Base-by-base conservation (phyloP, 805 yeast species). In the Sungouiozyma intestinalis region DNA sequence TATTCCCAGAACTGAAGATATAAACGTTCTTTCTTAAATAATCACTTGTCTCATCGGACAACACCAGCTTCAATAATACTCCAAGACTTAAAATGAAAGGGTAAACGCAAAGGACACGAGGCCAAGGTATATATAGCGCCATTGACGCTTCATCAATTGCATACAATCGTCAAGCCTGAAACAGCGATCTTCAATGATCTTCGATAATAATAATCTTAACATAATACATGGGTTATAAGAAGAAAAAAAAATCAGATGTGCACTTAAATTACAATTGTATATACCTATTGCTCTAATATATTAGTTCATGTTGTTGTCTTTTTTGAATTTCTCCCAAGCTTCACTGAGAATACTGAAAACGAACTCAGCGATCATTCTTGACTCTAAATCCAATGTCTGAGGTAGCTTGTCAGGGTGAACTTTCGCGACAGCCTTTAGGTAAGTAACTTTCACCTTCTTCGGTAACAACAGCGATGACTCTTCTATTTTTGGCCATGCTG, bases 321-420 rank as follows among this genome's bases (percentile, higher is more conserved):
- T 64, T 53, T 81, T 83, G 60, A 86, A 87, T 16, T 60, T 64
- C 50, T 85, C 97, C 97, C 99, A 92, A 2, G 97, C 87, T 50
- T 77, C 74, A 60, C 87, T 90, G 47, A 92, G 66, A 0, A 79
- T 71, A 33, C 87, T 82, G 57, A 92, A 92, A 0, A 90, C 90
- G 18, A 77, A 78, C 52, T 88, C 90, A 14, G 97, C 92, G 37
- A 90, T 70, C 80, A 90, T 74, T 57, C 81, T 80, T 43, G 76
- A 75, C 53, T 86, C 94, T 4, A 78, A 66, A 6, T 79, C 66
- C 21, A 55, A 40, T 2, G 81, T 75, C 17, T 63, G 61, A n/a
- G 63, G 56, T 18, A 88, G 66, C 60, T 92, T 92, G 61, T 92
- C 99, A 0, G 90, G 78, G 60, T 88, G 92, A 2, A 95, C 94